Conservation (phyloP, 2,329 filamentous ascomycete species). For the Colletotrichum sp. region DNA sequence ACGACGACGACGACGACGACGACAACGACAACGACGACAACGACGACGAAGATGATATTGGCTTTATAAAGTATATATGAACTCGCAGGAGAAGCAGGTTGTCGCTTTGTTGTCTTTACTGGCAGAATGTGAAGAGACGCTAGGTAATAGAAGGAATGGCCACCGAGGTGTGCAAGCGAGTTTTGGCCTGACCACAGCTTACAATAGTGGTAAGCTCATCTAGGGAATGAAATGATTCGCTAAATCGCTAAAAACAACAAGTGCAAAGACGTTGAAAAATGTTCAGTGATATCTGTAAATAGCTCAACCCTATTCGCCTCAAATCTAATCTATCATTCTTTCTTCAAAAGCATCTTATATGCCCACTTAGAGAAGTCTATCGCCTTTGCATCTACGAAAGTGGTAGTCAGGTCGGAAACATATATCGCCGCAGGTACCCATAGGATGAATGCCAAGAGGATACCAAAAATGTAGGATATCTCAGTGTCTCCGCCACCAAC, state of each 20-base stretch:
- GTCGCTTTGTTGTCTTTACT: too few species aligned
- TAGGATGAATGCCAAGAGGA: background rate
- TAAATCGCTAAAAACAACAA: background rate
- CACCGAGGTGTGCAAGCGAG: background rate
- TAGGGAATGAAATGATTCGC: background rate
- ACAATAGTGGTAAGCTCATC: background rate
- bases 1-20: too few species aligned
- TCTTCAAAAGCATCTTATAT: background rate
- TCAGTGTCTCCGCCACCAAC: background rate
- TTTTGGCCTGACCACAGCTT: background rate
- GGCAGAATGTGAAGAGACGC: background rate
- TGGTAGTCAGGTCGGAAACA: background rate
- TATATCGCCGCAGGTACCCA: background rate
- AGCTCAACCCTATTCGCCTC: background rate
- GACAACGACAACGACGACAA: too few species aligned
- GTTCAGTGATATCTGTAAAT: background rate
- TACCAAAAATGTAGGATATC: background rate
- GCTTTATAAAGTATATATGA: fast-evolving
- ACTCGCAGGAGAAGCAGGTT: background rate
- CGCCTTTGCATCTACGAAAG: background rate
- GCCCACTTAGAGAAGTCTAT: background rate
- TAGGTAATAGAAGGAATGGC: background rate
- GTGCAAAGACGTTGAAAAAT: background rate
- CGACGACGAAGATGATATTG: background rate
- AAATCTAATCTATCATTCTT: background rate